Evolutionary conservation across 2,329 filamentous ascomycete genomes (phyloP).

Genomic region (Ophiosphaerella narmari): DNA sequence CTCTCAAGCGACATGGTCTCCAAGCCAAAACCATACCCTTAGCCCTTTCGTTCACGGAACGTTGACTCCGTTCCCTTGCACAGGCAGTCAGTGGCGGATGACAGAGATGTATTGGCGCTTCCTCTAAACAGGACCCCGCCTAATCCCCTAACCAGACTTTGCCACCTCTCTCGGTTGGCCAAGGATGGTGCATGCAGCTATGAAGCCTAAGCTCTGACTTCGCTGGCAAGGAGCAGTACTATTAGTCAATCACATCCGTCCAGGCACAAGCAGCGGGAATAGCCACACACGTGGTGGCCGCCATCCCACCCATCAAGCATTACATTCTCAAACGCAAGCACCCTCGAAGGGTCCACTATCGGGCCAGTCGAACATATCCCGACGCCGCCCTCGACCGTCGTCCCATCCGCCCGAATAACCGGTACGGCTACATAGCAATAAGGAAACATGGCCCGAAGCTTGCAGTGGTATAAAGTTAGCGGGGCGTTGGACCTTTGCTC

Average conservation of each 20-base stretch:
- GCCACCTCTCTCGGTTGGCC: conserved; percentile 26
- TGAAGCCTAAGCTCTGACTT: conserved; percentile 18
- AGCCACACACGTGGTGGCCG: neutral
- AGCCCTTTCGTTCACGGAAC: conserved; percentile 9
- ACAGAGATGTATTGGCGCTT: conserved; percentile 16
- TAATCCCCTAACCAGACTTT: conserved; percentile 19
- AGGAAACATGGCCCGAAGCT: conserved; percentile 14
- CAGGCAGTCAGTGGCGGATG: conserved; percentile 7
- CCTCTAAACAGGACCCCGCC: conserved; percentile 21
- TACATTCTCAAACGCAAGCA: neutral
- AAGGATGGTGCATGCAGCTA: conserved; percentile 19
- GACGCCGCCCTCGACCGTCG: neutral
- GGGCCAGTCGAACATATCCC: neutral
- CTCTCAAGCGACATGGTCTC: neutral
- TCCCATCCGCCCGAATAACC: neutral
- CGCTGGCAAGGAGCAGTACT: conserved; percentile 17
- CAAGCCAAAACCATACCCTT: conserved; percentile 1
- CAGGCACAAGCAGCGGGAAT: conserved; percentile 13
- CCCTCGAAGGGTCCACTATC: neutral
- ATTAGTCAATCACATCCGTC: conserved; percentile 21
- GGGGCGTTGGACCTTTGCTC: conserved; percentile 32
- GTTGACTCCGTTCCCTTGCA: conserved; percentile 6
- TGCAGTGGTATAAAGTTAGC: conserved; percentile 19
- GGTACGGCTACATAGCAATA: conserved; percentile 6
- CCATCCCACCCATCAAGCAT: neutral